A percentile compares a stretch with the other conserved stretches of the same genome.
Conservation (phyloP, 441 rosid genomes). For the Corymbia calophylla region DNA sequence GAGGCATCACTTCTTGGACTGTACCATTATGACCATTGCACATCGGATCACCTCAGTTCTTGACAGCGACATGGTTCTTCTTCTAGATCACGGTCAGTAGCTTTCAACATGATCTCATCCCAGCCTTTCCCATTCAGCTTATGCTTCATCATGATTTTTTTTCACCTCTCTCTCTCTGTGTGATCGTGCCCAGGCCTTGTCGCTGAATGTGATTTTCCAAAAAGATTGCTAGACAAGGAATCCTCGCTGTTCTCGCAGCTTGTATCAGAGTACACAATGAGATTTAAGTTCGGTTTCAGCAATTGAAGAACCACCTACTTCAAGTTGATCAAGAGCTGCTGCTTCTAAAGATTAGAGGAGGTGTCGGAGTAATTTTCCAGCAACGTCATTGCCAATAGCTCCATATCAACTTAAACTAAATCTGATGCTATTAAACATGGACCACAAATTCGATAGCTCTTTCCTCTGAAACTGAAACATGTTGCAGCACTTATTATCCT, state of each 20-base stretch:
- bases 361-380: not conserved
- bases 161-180: not conserved
- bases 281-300: not conserved
- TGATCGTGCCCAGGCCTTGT: slow-evolving; percentile 42
- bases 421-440: not conserved
- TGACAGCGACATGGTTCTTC: slow-evolving; percentile 86
- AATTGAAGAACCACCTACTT: not conserved
- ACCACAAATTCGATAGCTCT: not conserved
- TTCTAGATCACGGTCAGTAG: slow-evolving; percentile 61
- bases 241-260: not conserved
- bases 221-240: not conserved
- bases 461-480: not conserved
- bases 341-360: not conserved
- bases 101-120: not conserved
- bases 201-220: slow-evolving; percentile 36
- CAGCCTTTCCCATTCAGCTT: not conserved
- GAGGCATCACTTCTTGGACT: slow-evolving; percentile 55
- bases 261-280: not conserved
- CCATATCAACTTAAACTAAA: not conserved
- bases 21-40: slow-evolving; percentile 84
- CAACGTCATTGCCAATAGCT: not conserved
- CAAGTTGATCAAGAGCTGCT: not conserved
- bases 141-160: not conserved
- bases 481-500: not conserved
- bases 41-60: slow-evolving; percentile 86